Evolutionary conservation across 257 asterid species (phyloP).

Genomic region (Solanum sejunctum): DNA sequence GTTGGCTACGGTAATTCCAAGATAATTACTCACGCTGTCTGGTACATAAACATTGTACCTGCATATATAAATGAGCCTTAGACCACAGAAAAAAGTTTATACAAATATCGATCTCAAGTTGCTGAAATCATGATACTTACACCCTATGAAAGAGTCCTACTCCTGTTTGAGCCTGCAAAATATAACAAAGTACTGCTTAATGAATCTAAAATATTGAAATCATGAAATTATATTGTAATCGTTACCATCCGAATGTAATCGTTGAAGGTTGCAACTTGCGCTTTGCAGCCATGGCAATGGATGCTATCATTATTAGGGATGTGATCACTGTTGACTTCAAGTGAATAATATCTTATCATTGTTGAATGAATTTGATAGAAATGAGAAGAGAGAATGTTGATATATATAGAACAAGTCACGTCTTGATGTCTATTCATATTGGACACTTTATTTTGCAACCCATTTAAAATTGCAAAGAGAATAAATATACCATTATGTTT

Average conservation of each 20-base stretch:
- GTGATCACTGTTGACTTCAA: no score
- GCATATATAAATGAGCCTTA: not conserved
- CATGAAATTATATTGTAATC: not conserved
- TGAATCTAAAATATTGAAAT: no score
- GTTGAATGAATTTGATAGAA: not conserved
- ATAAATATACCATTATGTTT: no score
- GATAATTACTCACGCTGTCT: not conserved
- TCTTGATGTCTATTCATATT: not conserved
- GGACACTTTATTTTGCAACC: no score
- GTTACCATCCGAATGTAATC: not conserved
- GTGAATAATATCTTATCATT: not conserved
- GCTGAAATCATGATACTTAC: not conserved
- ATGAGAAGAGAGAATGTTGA: not conserved
- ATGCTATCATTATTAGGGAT: not conserved
- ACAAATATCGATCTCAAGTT: not conserved
- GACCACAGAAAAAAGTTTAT: not conserved
- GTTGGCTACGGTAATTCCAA: not conserved
- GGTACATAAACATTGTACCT: not conserved
- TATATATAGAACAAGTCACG: not conserved
- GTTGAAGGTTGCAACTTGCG: not conserved
- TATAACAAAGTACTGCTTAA: not conserved
- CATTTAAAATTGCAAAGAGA: no score
- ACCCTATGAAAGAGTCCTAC: not conserved
- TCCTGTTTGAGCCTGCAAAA: not conserved
- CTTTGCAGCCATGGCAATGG: not conserved